phyloP scores from a whole-genome alignment of 2,329 filamentous ascomycete genomes.

The Dryadomyces quercus-mongolicae region DNA sequence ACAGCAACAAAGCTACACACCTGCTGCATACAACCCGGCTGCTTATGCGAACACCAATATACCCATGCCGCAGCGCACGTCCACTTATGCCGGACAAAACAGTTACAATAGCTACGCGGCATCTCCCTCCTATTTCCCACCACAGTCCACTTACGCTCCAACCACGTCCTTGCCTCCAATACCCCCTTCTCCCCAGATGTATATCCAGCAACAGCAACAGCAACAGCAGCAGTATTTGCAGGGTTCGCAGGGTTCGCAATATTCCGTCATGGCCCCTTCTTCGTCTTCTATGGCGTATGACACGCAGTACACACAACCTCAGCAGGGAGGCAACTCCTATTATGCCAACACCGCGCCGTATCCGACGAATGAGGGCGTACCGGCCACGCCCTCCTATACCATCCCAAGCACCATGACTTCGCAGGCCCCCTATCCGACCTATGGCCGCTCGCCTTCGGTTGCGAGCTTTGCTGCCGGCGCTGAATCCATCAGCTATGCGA shows the following conservation, averaged over 20 bases:
- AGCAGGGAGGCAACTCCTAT: conserved; percentile 9
- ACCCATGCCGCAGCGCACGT: conserved; percentile 33
- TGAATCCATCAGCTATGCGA: conserved; percentile 34
- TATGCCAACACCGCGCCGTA: conserved; percentile 1
- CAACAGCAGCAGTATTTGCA: not conserved
- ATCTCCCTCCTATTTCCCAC: conserved; percentile 8
- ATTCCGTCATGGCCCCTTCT: conserved; percentile 10
- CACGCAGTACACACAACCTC: conserved; percentile 12
- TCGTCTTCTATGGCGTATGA: conserved; percentile 15
- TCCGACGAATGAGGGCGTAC: conserved; percentile 20
- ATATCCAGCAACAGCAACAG: conserved; percentile 6
- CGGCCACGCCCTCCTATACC: conserved; percentile 3
- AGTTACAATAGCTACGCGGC: conserved; percentile 30
- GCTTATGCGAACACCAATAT: conserved; percentile 38
- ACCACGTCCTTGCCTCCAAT: conserved; percentile 1
- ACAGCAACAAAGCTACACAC: conserved; percentile 25
- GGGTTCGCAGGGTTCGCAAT: not conserved
- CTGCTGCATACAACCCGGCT: conserved; percentile 46
- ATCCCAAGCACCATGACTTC: conserved; percentile 20
- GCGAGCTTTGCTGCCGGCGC: conserved; percentile 21
- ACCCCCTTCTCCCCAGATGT: conserved; percentile 2
- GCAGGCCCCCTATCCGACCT: conserved; percentile 38
- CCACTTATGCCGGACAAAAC: conserved; percentile 36
- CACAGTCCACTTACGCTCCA: not conserved
- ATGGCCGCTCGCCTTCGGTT: conserved; percentile 10